Conservation (phyloP, 2,329 filamentous ascomycete genomes). For the Fusarium lateritium region DNA sequence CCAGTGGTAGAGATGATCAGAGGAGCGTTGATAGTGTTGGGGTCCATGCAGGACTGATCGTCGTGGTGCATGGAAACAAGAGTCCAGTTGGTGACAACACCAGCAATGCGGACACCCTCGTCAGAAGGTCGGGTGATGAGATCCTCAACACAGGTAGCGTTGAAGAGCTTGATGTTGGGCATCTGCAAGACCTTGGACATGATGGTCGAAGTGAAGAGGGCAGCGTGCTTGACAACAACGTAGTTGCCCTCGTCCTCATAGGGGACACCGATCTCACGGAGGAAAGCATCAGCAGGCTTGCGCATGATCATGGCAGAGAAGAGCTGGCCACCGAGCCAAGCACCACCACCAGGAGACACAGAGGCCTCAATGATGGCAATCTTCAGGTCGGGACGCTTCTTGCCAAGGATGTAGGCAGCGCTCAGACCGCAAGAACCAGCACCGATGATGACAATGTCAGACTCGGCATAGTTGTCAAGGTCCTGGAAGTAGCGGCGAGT, state of each 20-base stretch:
- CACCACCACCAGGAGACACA: conserved; percentile 88
- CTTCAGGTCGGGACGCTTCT: conserved; percentile 88
- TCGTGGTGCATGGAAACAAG: conserved; percentile 89
- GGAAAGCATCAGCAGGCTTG: conserved; percentile 89
- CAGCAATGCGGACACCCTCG: conserved; percentile 78
- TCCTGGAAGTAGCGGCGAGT: conserved; percentile 93
- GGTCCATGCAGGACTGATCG: conserved; percentile 96
- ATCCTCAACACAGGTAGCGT: conserved; percentile 92
- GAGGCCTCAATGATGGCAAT: conserved; percentile 92
- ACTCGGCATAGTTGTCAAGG: conserved; percentile 90
- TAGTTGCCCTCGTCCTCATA: conserved; percentile 92
- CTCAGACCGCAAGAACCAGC: conserved; percentile 91
- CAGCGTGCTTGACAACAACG: conserved; percentile 94
- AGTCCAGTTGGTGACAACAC: conserved; percentile 97
- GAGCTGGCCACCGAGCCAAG: conserved; percentile 94
- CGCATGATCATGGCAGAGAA: conserved; percentile 97
- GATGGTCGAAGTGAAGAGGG: conserved; percentile 91
- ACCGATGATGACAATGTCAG: conserved; percentile 93
- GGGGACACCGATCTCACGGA: conserved; percentile 84
- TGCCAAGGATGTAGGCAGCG: conserved; percentile 87
- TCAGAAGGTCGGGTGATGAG: conserved; percentile 82
- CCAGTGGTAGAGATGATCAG: conserved; percentile 91
- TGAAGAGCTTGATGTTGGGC: conserved; percentile 97
- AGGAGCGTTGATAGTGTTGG: conserved; percentile 95
- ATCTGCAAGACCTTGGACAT: conserved; percentile 86